Base-by-base conservation (phyloP, 495 filamentous ascomycete species). In the Hypoxylon intermedium region DNA sequence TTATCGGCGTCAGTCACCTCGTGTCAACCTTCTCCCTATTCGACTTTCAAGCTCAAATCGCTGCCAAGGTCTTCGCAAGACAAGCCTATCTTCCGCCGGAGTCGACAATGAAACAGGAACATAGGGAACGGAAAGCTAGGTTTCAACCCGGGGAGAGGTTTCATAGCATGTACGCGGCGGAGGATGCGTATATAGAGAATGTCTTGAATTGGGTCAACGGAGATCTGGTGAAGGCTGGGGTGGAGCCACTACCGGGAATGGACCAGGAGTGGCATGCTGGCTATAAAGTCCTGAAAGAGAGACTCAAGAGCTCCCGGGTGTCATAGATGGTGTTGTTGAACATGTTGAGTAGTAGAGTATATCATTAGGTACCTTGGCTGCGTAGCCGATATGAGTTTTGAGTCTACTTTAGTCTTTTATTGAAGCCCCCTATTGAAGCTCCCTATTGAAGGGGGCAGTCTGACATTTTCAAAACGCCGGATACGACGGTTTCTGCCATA, bases 21-120 rank as follows among this genome's bases (percentile, higher is more conserved):
- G 82, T 81, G 0, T 83, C 83, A 0, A 85, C 85, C 0, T 89
- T 88, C 53, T 82, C 85, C 0, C 72, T 87, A 6, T 87, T 87
- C 45, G 86, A 89, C 58, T 85, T 85, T 62, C 86, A 89, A 54
- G 84, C 84, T 2, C 84, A 86, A 45, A 82, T 78, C 1, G 73
- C 83, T 1, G 76, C 85, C 6, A 79, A 81, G 5, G 80, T 87
- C 0, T 78, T 88, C 31, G 72, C 83, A 2, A 83, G 81, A 0
- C 70, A 75, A 30, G 81, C 78, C 0, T 49, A 63, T 7, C 67
- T 90, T 1, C 87, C 87, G 0, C 26, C 70, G 0, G 28, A 68
- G 23, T 68, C 70, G 4, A 70, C 63, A 0, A 84, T 89, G 81
- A 72, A 77, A 44, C 47, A 50, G 1, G 82, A 87, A 58, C 89